Evolutionary conservation across 176 grass and related monocot genomes (phyloP), one percentile per base, ranked within the genome.

Genomic region (Bonia amplexicaulis): DNA sequence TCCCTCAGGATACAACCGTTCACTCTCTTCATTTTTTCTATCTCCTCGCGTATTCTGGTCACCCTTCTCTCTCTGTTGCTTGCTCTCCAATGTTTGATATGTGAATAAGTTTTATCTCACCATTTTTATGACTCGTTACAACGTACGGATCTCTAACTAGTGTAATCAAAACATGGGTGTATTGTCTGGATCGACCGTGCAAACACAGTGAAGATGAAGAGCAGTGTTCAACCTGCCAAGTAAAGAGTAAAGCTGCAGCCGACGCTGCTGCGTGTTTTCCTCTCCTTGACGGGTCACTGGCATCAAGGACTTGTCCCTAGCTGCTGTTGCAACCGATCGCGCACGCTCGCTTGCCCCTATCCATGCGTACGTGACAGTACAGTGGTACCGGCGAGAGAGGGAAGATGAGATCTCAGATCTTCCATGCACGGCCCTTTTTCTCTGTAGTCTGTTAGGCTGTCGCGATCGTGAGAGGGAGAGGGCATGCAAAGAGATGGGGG

Each of bases 401-500:
- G 9, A 4, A 1, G 22, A 2, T 42, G n/a, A 13, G 82, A 53
- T 84, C 81, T 5, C 45, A 76, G 59, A 84, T 85, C 72, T 73
- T 55, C 37, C 72, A 39, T 48, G 15, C 44, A 12, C 14, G 71
- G 10, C 4, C 14, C 49, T 3, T 73, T 73, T 74, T 53, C 2
- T 55, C 1, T 3, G 15, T 5, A 0, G 59, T 9, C 57, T 84
- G 81, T 74, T 80, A 89, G 48, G 81, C 76, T 89, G 87, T 89
- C 68, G 48, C 75, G 48, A 33, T 80, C 87, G 81, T 55, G 47
- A 73, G 79, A 88, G 74, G 74, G 87, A 11, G 60, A 71, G 47
- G 26, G 74, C 84, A 66, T 52, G 84, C 74, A 20, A 54, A 77
- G n/a, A n/a, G n/a, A 69, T 35, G 65, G 22, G n/a, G 25, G 71